A percentile compares a stretch with the other conserved stretches of the same genome.
Evolutionary conservation across 305 asterid species (phyloP).

Genomic region (Solanum hybrid): DNA sequence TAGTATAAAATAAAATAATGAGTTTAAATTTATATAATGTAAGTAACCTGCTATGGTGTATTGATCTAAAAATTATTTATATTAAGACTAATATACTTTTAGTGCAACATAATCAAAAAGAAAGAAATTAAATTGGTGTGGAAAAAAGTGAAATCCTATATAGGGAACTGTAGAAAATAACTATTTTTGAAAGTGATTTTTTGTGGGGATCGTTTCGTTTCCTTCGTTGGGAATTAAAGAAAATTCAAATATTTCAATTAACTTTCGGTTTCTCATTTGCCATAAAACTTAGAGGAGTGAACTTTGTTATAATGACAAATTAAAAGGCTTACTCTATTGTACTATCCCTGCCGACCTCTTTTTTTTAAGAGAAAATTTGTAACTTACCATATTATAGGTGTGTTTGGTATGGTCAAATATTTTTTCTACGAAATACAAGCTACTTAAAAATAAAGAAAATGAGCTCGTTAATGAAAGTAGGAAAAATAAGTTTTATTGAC

Average conservation of each 20-base stretch:
- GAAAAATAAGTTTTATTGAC: neutral
- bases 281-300: neutral
- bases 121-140: neutral
- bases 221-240: neutral
- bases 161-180: neutral
- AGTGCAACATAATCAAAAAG: neutral
- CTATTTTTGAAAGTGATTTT: neutral
- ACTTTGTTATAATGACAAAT: neutral
- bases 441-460: neutral
- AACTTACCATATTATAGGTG: too few relatives aligned
- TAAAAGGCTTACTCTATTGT: neutral
- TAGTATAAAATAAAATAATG: neutral
- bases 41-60: neutral
- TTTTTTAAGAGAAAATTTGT: neutral
- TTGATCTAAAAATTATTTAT: neutral
- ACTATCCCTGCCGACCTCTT: neutral
- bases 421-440: too few relatives aligned
- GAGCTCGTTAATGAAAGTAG: neutral
- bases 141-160: neutral
- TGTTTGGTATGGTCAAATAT: neutral
- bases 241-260: neutral
- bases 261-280: neutral
- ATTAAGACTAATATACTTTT: neutral
- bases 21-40: neutral
- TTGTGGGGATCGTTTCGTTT: neutral